Conservation (phyloP, 2,329 filamentous ascomycete species). For the Alternaria gansuensis region DNA sequence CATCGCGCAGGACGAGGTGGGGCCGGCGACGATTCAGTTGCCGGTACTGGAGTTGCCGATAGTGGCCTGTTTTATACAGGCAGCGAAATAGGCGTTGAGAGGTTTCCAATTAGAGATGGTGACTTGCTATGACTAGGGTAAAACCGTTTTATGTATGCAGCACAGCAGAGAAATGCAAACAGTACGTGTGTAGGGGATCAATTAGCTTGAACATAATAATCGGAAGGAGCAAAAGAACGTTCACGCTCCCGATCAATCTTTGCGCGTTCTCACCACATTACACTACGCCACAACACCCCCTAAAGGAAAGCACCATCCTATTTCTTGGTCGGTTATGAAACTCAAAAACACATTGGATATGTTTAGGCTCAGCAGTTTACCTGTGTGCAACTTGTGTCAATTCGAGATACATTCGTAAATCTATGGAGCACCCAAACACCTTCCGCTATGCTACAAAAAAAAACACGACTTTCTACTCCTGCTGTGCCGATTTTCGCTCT, state of each 20-base stretch:
- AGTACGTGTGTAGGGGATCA: slow-evolving; percentile 19
- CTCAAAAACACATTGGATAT: neutral
- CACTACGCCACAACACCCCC: neutral
- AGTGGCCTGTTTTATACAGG: slow-evolving; percentile 23
- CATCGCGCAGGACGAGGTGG: slow-evolving; percentile 53
- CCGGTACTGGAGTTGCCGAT: slow-evolving; percentile 26
- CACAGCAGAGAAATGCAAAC: neutral
- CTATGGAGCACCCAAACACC: slow-evolving; percentile 5
- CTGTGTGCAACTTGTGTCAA: neutral
- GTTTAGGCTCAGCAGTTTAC: neutral
- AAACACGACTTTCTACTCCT: slow-evolving; percentile 8
- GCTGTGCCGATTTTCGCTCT: slow-evolving; percentile 23
- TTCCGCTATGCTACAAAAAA: slow-evolving; percentile 13
- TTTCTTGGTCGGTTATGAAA: neutral
- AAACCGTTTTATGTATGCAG: slow-evolving; percentile 5
- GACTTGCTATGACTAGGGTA: slow-evolving; percentile 1
- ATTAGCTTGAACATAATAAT: slow-evolving; percentile 9
- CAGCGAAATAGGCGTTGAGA: slow-evolving; percentile 32
- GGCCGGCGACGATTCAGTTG: slow-evolving; percentile 19
- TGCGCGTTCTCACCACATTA: neutral
- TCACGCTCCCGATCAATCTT: neutral
- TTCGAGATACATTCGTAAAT: neutral
- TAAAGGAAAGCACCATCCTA: neutral
- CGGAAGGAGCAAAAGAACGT: slow-evolving; percentile 1
- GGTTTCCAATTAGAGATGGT: neutral